A percentile compares a stretch with the other conserved stretches of the same genome.
phyloP scores from a whole-genome alignment of 192 early-diverging fungal genomes.

The Rhizophagus prolifer region DNA sequence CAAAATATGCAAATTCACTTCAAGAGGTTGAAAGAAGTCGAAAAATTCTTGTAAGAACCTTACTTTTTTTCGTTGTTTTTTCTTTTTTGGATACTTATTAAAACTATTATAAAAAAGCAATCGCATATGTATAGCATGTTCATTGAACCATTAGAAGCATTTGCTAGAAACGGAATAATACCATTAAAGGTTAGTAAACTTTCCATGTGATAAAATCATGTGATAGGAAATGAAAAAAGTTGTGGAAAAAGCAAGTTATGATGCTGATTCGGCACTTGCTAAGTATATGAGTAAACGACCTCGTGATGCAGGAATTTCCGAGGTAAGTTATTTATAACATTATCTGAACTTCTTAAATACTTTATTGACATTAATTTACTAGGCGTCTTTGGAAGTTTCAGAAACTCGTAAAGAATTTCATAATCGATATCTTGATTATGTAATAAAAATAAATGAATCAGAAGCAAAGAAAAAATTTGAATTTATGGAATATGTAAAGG shows the following conservation, averaged over 20 bases:
- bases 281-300: conserved; percentile 63
- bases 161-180: conserved; percentile 52
- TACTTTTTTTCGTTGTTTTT: not conserved
- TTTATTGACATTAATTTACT: conserved; percentile 21
- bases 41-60: conserved; percentile 43
- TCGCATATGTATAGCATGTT: conserved; percentile 69
- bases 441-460: conserved; percentile 69
- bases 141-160: conserved; percentile 65
- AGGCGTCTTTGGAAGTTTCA: conserved; percentile 61
- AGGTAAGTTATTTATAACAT: conserved; percentile 46
- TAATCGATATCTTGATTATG: conserved; percentile 59
- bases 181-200: conserved; percentile 50
- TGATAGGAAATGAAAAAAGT: conserved; percentile 55
- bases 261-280: conserved; percentile 54
- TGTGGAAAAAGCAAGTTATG: conserved; percentile 62
- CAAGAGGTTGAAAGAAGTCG: conserved; percentile 57
- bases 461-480: conserved; percentile 76
- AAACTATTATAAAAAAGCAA: conserved; percentile 39
- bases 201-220: not conserved
- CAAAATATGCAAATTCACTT: conserved; percentile 55
- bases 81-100: not conserved
- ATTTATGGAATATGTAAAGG: conserved; percentile 63
- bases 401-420: conserved; percentile 63
- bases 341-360: not conserved
- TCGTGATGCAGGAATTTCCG: conserved; percentile 54